Conservation (phyloP, 2,329 filamentous ascomycete species). For the Aspergillus quadrilineatus region DNA sequence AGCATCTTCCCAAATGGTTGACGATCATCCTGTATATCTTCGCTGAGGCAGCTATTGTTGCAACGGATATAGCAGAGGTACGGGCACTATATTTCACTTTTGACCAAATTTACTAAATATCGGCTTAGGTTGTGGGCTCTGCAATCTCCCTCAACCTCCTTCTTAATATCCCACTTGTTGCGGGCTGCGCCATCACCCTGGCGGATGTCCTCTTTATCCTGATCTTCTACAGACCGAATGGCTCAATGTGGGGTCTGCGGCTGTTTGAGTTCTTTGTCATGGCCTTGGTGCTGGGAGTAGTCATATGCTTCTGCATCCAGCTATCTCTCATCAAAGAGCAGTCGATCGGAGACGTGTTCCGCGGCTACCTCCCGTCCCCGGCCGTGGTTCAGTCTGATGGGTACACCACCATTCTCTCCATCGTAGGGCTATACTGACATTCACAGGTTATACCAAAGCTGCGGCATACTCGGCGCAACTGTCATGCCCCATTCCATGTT, state of each 20-base stretch:
- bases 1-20: slow-evolving; percentile 65
- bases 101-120: not conserved
- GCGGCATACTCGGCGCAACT: slow-evolving; percentile 53
- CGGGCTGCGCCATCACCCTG: slow-evolving; percentile 58
- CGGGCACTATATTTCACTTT: not conserved
- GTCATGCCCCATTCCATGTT: slow-evolving; percentile 63
- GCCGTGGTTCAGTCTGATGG: slow-evolving; percentile 54
- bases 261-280: slow-evolving; percentile 57
- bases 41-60: slow-evolving; percentile 67
- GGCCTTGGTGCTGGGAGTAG: slow-evolving; percentile 54
- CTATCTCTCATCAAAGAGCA: slow-evolving; percentile 53
- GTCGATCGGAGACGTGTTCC: slow-evolving; percentile 53
- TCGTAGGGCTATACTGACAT: slow-evolving; percentile 2
- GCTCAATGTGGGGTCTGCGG: slow-evolving; percentile 53
- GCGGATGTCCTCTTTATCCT: slow-evolving; percentile 58
- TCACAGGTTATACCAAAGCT: slow-evolving; percentile 54
- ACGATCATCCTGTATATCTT: slow-evolving; percentile 62
- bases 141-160: slow-evolving; percentile 58
- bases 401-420: slow-evolving; percentile 29
- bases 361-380: slow-evolving; percentile 55
- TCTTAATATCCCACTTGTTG: slow-evolving; percentile 54
- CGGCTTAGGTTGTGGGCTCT: slow-evolving; percentile 53
- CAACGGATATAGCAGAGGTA: slow-evolving; percentile 69
- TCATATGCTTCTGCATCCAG: slow-evolving; percentile 58
- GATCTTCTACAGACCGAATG: slow-evolving; percentile 54